Evolutionary conservation across 345 rosid genomes (phyloP), one percentile per base, ranked within the genome.

Genomic region (Hibiscus trionum): DNA sequence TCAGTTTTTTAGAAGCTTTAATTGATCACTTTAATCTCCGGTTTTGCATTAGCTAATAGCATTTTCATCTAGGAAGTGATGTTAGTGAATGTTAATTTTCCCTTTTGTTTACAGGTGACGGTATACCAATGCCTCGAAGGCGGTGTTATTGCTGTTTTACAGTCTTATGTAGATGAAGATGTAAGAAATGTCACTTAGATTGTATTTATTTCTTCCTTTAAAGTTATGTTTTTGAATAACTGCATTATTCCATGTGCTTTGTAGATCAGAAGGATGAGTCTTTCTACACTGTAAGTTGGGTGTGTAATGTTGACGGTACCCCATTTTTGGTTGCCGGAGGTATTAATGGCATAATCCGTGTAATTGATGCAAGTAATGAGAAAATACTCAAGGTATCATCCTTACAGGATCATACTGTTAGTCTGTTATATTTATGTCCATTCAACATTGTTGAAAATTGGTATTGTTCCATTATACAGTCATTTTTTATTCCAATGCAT

Each of bases 251-350:
- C 77, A 73, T 82, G 71, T 87, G 78, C 75, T 79, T 50, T 82
- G 79, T 90, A 82, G 88, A 82, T 83, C 92, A 95, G 99, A 95
- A 92, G 88, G 97, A 91, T 3, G 99, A 95, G 83, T 90, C 97
- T 0, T 95, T 95, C 80, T 90, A 95, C 81, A 90, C 99, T 12
- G 86, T 89, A 59, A 95, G 92, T 76, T 95, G 97, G 99, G 99
- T 93, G 0, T 88, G 90, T 77, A 85, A 82, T 31, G 70, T 75
- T 73, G 88, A 81, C 53, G 95, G 91, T 66, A 82, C 86, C 62
- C 90, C 97, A 9, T 88, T 83, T 70, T 84, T 81, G 47, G 96
- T 84, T 57, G 92, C 97, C 14, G 98, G 97, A 69, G 98, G 98
- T 73, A 79, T 86, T 78, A 91, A 91, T 84, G 98, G 97, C 61